Percentiles rank a stretch among this genome's conserved stretches.
phyloP scores from a whole-genome alignment of 768 basidiomycete genomes.

The Kwoniella mangroviensis region DNA sequence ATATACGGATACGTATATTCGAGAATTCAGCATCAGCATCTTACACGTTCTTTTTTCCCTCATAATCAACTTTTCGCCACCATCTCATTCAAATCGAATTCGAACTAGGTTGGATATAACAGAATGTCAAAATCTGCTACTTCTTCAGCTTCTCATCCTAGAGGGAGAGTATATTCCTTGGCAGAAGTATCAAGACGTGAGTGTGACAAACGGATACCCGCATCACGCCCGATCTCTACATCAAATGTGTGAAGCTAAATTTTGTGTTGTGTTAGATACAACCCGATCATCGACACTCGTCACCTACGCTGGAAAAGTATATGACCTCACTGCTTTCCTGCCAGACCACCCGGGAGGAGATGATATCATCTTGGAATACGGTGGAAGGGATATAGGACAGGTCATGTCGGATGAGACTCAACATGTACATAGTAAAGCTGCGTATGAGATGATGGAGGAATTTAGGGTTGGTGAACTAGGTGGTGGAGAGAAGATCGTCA shows the following conservation, averaged over 20 bases:
- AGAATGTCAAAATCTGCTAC: constrained; percentile 7
- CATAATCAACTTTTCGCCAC: not conserved
- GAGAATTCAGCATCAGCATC: too few species aligned
- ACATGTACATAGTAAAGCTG: constrained; percentile 88
- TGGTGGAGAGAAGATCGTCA: constrained; percentile 71
- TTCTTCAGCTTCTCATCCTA: constrained; percentile 1
- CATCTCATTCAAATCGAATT: not conserved
- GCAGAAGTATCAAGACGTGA: constrained; percentile 29
- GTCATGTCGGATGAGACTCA: constrained; percentile 79
- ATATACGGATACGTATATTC: not conserved
- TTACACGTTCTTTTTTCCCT: too few species aligned
- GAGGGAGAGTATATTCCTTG: constrained; percentile 21
- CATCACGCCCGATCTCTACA: too few species aligned
- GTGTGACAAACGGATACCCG: too few species aligned
- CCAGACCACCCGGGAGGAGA: constrained; percentile 94
- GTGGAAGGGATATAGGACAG: constrained; percentile 78
- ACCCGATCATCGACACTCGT: constrained; percentile 76
- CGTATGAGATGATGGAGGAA: constrained; percentile 89
- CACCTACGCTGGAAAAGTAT: constrained; percentile 77
- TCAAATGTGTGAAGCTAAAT: too few species aligned
- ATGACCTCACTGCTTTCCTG: constrained; percentile 83
- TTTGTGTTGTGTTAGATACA: constrained; percentile 59
- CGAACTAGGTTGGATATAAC: not conserved
- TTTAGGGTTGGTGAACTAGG: constrained; percentile 84
- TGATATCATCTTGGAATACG: constrained; percentile 80